phyloP scores from a whole-genome alignment of 2,329 filamentous ascomycete genomes.

The Penicillium sp. region DNA sequence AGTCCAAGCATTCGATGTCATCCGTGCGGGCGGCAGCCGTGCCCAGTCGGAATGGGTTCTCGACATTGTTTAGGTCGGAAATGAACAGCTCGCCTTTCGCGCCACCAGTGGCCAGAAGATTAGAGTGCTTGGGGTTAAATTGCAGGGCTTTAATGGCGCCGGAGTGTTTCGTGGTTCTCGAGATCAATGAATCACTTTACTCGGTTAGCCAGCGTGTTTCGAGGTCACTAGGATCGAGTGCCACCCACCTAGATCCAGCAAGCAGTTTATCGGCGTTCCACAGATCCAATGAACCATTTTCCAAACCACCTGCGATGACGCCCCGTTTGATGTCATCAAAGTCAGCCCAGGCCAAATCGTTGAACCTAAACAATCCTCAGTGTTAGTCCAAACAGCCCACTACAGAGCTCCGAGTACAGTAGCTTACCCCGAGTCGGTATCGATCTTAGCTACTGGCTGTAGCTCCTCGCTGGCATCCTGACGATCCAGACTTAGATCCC shows the following conservation, averaged over 20 bases:
- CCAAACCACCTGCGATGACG: conserved; percentile 91
- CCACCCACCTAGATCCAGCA: conserved; percentile 52
- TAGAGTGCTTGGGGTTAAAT: conserved; percentile 91
- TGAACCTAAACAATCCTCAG: conserved; percentile 67
- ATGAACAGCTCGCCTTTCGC: conserved; percentile 96
- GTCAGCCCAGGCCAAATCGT: conserved; percentile 93
- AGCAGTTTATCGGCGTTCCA: conserved; percentile 82
- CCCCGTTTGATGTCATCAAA: conserved; percentile 77
- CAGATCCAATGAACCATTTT: conserved; percentile 89
- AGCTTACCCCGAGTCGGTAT: conserved; percentile 81
- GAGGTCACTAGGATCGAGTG: background rate
- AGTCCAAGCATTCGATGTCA: conserved; percentile 93
- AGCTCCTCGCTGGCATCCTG: conserved; percentile 77
- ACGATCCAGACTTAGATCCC: conserved; percentile 86
- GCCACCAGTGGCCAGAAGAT: conserved; percentile 88
- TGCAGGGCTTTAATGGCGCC: conserved; percentile 92
- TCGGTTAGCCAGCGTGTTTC: conserved; percentile 19
- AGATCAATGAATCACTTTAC: conserved; percentile 72
- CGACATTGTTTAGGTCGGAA: conserved; percentile 88
- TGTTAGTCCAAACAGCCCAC: conserved; percentile 24
- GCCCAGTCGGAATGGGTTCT: conserved; percentile 84
- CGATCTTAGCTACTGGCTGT: conserved; percentile 79
- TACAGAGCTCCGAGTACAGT: background rate
- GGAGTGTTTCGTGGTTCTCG: conserved; percentile 84
- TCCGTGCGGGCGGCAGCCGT: conserved; percentile 86